phyloP scores from a whole-genome alignment of 73 alveolate species.

The Paramecium sonneborni region DNA sequence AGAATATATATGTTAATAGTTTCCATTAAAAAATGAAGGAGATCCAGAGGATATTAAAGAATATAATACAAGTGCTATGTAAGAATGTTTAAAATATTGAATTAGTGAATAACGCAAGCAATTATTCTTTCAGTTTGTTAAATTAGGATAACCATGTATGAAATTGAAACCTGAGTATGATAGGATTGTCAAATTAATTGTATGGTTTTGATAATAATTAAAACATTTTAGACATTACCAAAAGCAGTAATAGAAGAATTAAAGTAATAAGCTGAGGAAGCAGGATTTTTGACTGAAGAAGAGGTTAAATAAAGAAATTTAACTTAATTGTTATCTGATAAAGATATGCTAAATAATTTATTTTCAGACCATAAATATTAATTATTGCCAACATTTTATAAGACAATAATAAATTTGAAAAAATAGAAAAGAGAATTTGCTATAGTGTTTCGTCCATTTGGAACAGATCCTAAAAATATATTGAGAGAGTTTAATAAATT shows the following conservation, averaged over 20 bases:
- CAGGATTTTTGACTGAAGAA: background rate
- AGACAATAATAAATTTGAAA: constrained; percentile 85
- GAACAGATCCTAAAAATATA: constrained; percentile 80
- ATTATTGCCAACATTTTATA: constrained; percentile 88
- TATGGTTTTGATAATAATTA: background rate
- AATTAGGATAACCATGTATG: constrained; percentile 53
- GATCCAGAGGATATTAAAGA: constrained; percentile 46
- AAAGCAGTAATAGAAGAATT: constrained; percentile 36
- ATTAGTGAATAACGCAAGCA: constrained; percentile 33
- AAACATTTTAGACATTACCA: background rate
- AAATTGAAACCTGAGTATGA: constrained; percentile 66
- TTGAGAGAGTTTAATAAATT: constrained; percentile 90
- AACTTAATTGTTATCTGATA: constrained; percentile 63
- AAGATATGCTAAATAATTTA: constrained; percentile 74
- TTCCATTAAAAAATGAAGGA: constrained; percentile 53
- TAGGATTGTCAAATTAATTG: constrained; percentile 41
- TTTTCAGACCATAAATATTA: constrained; percentile 82
- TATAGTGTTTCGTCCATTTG: constrained; percentile 91
- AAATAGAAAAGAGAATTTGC: constrained; percentile 92
- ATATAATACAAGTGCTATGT: background rate
- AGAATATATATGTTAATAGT: background rate
- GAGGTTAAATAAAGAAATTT: constrained; percentile 29
- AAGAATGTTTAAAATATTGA: background rate
- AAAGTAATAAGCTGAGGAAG: background rate
- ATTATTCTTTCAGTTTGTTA: constrained; percentile 40